These are phyloP conservation scores for Volvariella surrecta DNA, from an alignment of 1,284 basidiomycete species.

Conservation along the genomic window DNA sequence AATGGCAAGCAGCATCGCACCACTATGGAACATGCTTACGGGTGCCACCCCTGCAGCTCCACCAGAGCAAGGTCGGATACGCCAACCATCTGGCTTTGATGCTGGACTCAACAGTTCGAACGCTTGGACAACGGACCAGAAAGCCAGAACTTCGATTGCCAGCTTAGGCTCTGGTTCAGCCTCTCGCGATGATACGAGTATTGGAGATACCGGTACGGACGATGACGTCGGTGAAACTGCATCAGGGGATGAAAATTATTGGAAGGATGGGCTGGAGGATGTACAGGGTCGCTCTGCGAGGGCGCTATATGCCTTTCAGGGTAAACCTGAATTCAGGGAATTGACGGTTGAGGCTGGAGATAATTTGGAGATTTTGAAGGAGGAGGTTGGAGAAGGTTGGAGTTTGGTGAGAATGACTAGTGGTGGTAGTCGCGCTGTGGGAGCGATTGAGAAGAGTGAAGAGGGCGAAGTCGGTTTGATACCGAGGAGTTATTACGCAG, in stretches of 20 bases:
- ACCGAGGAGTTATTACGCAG: constrained; percentile 66
- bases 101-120: constrained; percentile 67
- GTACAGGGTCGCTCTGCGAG: constrained; percentile 42
- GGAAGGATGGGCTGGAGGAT: constrained; percentile 26
- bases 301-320: constrained; percentile 64
- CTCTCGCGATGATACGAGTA: background rate
- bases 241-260: constrained; percentile 16
- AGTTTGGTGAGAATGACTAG: constrained; percentile 43
- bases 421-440: no score
- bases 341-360: constrained; percentile 58
- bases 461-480: constrained; percentile 59
- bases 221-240: background rate
- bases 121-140: constrained; percentile 63
- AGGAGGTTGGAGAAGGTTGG: constrained; percentile 66
- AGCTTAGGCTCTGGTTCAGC: constrained; percentile 11
- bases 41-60: no score
- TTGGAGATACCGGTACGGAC: background rate
- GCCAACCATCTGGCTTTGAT: constrained; percentile 50
- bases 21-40: no score
- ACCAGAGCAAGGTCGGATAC: constrained; percentile 3
- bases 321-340: constrained; percentile 66
- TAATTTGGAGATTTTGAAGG: constrained; percentile 53
- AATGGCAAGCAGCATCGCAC: no score
- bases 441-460: constrained; percentile 15
- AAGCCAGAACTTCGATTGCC: constrained; percentile 21